phyloP scores from a whole-genome alignment of 31 red algal genomes.

The Endocladia muricata region DNA sequence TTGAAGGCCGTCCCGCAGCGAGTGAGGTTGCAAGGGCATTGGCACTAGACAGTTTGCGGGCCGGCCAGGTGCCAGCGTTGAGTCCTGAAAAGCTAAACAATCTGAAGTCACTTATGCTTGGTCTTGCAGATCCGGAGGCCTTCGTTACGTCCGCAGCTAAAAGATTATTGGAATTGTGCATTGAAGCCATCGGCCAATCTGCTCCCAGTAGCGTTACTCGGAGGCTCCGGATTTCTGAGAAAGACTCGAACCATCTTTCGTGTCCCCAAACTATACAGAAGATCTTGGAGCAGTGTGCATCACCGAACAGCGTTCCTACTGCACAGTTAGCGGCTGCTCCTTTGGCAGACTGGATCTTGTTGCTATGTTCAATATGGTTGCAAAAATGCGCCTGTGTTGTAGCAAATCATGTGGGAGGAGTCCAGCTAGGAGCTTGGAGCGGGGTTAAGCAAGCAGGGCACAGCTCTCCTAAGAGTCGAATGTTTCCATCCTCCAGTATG shows the following conservation, averaged over 20 bases:
- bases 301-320: background rate
- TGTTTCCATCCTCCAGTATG: conserved; percentile 5
- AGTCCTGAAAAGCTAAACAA: conserved; percentile 13
- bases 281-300: conserved; percentile 10
- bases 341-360: conserved; percentile 74
- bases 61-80: background rate
- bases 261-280: conserved; percentile 22
- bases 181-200: conserved; percentile 51
- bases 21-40: conserved; percentile 12
- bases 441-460: background rate
- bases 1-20: conserved; percentile 32
- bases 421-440: background rate
- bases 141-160: conserved; percentile 15
- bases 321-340: conserved; percentile 43
- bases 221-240: conserved; percentile 8
- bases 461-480: background rate
- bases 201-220: conserved; percentile 34
- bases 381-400: conserved; percentile 35
- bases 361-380: conserved; percentile 68
- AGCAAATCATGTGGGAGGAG: conserved; percentile 8
- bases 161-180: conserved; percentile 41
- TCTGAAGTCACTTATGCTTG: conserved; percentile 26
- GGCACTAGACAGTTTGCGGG: background rate
- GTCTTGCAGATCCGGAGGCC: conserved; percentile 23
- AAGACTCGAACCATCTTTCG: conserved; percentile 16